Evolutionary conservation across 2,329 filamentous ascomycete genomes (phyloP), one percentile per base, ranked within the genome.

Genomic region (Alternaria hordeiaustralica): DNA sequence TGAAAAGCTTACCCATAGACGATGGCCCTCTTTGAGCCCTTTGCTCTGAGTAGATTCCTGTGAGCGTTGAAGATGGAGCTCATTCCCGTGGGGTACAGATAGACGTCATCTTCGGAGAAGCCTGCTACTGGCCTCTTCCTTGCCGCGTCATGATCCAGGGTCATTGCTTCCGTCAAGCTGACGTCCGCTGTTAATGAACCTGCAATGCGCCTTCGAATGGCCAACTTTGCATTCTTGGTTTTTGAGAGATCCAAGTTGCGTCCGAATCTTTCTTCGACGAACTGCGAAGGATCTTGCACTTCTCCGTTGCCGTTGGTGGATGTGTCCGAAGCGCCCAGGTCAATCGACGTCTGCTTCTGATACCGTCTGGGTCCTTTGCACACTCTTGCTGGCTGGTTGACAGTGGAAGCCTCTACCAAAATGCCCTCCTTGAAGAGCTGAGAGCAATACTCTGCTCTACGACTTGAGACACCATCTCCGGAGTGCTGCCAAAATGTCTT

Each of bases 401-500:
- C 65, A 53, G 76, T 79, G 55, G 77, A 81, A 13, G 80, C 77
- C 56, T 89, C 84, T 3, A 88, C 83, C 54, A 92, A 83, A 45
- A 92, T 83, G 0, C 89, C 89, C 65, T 95, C 90, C 41, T 87
- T 86, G 67, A 96, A 88, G 2, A 95, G 86, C 45, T 87, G 84
- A 64, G 94, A 89, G 76, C 92, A 97, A 79, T 97, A 97, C 77
- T 97, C 95, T 33, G 93, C 94, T 44, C 94, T 88, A 54, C 96
- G 90, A 78, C 94, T 97, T 1, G 94, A 97, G 13, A 97, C 86
- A 15, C 96, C 96, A 65, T 97, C 94, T 20, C 96, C 96, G 1
- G 92, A 92, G 79, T 99, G 96, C 79, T 98, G 96, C 96, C 96
- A 99, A 75, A 97, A 97, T 73, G 94, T 88, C 79, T 97, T 98